Evolutionary conservation across 495 filamentous ascomycete genomes (phyloP).

Genomic region (Massariosphaeria phaeospora): DNA sequence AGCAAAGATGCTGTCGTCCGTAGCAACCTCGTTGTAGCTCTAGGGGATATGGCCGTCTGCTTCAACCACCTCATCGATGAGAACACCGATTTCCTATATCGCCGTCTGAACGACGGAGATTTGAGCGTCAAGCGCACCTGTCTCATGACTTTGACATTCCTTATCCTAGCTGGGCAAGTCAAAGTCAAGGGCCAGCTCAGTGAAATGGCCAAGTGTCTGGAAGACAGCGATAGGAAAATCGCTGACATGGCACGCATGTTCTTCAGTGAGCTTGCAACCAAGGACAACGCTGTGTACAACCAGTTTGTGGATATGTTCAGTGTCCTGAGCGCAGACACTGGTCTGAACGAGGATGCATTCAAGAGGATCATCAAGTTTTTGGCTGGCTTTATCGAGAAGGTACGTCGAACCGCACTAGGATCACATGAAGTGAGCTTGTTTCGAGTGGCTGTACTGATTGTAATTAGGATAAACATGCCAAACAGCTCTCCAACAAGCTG

Average conservation of each 20-base stretch:
- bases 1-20: slow-evolving; percentile 84
- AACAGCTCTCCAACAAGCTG: slow-evolving; percentile 88
- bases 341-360: slow-evolving; percentile 77
- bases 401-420: slow-evolving; percentile 40
- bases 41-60: slow-evolving; percentile 98
- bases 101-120: slow-evolving; percentile 82
- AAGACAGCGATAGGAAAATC: slow-evolving; percentile 89
- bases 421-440: slow-evolving; percentile 1
- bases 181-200: slow-evolving; percentile 99
- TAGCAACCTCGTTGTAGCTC: slow-evolving; percentile 91
- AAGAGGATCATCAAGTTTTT: slow-evolving; percentile 86
- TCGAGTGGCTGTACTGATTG: slow-evolving; percentile 10
- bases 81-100: slow-evolving; percentile 97
- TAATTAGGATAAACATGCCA: slow-evolving; percentile 88
- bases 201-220: slow-evolving; percentile 98
- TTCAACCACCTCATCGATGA: slow-evolving; percentile 99
- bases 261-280: slow-evolving; percentile 92
- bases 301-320: slow-evolving; percentile 99
- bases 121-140: slow-evolving; percentile 92
- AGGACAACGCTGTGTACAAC: slow-evolving; percentile 99
- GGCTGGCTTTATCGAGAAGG: slow-evolving; percentile 95
- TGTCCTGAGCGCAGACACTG: slow-evolving; percentile 73
- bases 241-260: slow-evolving; percentile 95
- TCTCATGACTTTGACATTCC: slow-evolving; percentile 96
- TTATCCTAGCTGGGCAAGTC: slow-evolving; percentile 95